A percentile compares a stretch with the other conserved stretches of the same genome.
These are phyloP conservation scores for Nicotiana obtusifolia DNA, from an alignment of 257 asterid species.

Conservation along the genomic window DNA sequence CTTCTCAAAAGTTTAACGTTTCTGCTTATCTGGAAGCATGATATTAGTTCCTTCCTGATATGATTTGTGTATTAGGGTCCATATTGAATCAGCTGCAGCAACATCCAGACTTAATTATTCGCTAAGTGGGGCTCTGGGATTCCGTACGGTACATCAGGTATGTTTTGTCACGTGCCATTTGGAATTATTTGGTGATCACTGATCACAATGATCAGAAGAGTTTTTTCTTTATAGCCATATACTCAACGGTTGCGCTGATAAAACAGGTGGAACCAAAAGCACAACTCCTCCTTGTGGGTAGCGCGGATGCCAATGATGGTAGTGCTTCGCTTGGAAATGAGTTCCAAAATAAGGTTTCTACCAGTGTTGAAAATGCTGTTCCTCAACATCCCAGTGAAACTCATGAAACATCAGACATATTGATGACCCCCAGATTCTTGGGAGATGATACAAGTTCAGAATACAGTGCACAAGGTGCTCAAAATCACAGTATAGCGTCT, in stretches of 20 bases:
- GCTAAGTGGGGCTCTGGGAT: conserved; percentile 82
- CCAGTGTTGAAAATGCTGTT: conserved; percentile 22
- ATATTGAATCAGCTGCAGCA: conserved; percentile 65
- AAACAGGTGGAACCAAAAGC: conserved; percentile 76
- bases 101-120: conserved; percentile 45
- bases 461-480: conserved; percentile 27
- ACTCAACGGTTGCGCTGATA: conserved; percentile 13
- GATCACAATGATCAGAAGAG: not conserved
- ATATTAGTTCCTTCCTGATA: not conserved
- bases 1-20: not conserved
- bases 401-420: conserved; percentile 67
- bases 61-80: conserved; percentile 43
- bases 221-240: not conserved
- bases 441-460: conserved; percentile 36
- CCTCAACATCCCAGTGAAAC: conserved; percentile 46
- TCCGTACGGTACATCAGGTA: conserved; percentile 91
- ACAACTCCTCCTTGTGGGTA: conserved; percentile 59
- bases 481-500: conserved; percentile 31
- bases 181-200: conserved; percentile 9
- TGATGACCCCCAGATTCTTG: conserved; percentile 67
- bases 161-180: conserved; percentile 1
- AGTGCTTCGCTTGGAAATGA: conserved; percentile 21
- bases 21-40: not conserved
- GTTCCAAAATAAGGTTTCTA: conserved; percentile 16
- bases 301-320: conserved; percentile 28